phyloP scores from a whole-genome alignment of 164 flowering plant genomes.

The Amborella trichopoda region DNA sequence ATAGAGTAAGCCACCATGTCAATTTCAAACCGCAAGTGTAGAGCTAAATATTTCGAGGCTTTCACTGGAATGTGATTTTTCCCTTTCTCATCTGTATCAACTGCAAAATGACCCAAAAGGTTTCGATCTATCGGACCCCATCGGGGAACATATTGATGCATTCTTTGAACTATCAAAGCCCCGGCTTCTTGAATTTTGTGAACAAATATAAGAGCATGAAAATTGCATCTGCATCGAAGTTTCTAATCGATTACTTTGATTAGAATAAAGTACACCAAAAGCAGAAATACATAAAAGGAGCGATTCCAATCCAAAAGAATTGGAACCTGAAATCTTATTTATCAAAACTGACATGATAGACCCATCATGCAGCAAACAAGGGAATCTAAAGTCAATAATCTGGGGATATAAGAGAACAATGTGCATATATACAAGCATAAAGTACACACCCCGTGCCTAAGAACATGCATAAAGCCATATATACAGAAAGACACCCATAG shows the following conservation, averaged over 20 bases:
- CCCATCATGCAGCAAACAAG: too few species aligned
- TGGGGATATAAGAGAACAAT: too few species aligned
- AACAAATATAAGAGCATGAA: slow-evolving; percentile 82
- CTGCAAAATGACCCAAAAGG: slow-evolving; percentile 64
- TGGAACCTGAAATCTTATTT: too few species aligned
- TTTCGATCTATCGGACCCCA: slow-evolving; percentile 52
- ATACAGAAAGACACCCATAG: too few species aligned
- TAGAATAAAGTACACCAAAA: slow-evolving; percentile 25
- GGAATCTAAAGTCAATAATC: too few species aligned
- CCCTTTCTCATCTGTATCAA: slow-evolving; percentile 15
- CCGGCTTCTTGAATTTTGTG: slow-evolving; percentile 93
- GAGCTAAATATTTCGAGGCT: slow-evolving; percentile 58
- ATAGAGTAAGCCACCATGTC: slow-evolving; percentile 99
- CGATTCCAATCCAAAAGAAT: too few species aligned
- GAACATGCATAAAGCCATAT: too few species aligned
- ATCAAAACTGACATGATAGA: too few species aligned
- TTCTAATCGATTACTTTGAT: slow-evolving; percentile 70
- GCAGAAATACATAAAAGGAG: background rate
- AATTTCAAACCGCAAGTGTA: slow-evolving; percentile 93
- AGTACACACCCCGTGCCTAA: too few species aligned
- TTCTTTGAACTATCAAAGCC: slow-evolving; percentile 59
- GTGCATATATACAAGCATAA: too few species aligned
- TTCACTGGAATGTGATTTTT: slow-evolving; percentile 17
- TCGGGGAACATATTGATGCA: slow-evolving; percentile 45
- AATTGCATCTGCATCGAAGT: slow-evolving; percentile 99